These are phyloP conservation scores for Harringtonia lauricola DNA, from an alignment of 2,329 filamentous ascomycete genomes.

Conservation along the genomic window DNA sequence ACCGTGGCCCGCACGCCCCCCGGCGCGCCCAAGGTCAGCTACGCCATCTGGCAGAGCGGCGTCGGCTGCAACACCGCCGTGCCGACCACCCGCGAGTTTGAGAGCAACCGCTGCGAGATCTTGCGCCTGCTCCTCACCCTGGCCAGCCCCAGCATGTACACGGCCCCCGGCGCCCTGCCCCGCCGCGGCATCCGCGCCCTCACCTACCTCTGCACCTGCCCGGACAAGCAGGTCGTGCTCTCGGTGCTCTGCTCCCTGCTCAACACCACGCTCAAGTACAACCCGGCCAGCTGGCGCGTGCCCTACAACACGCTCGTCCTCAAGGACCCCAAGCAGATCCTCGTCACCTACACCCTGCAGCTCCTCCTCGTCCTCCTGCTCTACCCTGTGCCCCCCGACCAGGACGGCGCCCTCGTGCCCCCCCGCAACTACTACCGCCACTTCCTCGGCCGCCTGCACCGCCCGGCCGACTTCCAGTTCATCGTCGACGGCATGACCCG, in stretches of 20 bases:
- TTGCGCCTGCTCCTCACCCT: conserved; percentile 76
- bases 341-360: conserved; percentile 88
- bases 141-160: conserved; percentile 87
- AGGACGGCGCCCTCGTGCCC: conserved; percentile 17
- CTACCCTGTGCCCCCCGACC: conserved; percentile 82
- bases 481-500: conserved; percentile 89
- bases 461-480: conserved; percentile 95
- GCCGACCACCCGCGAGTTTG: conserved; percentile 80
- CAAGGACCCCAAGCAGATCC: conserved; percentile 78
- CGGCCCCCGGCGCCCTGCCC: conserved; percentile 67
- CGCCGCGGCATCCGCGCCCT: conserved; percentile 73
- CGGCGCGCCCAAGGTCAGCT: conserved; percentile 53
- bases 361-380: conserved; percentile 76
- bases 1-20: conserved; percentile 66
- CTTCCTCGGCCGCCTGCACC: conserved; percentile 79
- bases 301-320: conserved; percentile 90
- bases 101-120: conserved; percentile 87
- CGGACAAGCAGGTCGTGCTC: conserved; percentile 84
- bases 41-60: conserved; percentile 95
- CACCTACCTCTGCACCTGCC: conserved; percentile 78
- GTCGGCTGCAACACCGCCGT: conserved; percentile 89
- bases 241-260: conserved; percentile 85
- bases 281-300: conserved; percentile 85
- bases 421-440: conserved; percentile 77
- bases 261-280: conserved; percentile 94